Base-by-base conservation (phyloP, 805 yeast species). In the Metschnikowia colocasiae region DNA sequence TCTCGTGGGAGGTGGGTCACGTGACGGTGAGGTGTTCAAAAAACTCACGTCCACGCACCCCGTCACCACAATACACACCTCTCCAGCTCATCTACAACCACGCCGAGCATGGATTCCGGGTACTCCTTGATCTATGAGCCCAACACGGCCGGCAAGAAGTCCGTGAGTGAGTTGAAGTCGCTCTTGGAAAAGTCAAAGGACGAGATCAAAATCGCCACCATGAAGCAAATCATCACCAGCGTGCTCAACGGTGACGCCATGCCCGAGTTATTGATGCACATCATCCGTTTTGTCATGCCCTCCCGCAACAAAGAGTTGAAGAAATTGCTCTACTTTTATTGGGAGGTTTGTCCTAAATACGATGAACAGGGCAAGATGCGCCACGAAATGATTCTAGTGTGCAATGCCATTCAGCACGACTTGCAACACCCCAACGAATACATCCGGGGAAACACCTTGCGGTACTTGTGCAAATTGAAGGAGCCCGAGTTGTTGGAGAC, bases 361-460 rank as follows among this genome's bases (percentile, higher is more conserved):
- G 95, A 89, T 58, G 74, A 77, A 31, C 85, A 85, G 45, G 98
- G 98, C 3, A 89, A 88, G 66, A 80, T 95, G 76, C 88, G 88
- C 71, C 98, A 92, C 67, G 99, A 94, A 72, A 94, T 94, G 98
- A 92, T 95, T 68, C 80, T 94, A 54, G 98, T 92, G 43, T 94
- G 98, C 74, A 95, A 95, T 67, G 97, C 98, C 45, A 89, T 94
- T 61, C 95, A 94, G 68, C 91, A 90, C 67, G 99, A 94, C 65
- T 79, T 94, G 59, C 97, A 91, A 70, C 99, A 95, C 70, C 97
- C 99, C 43, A 94, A 94, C 74, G 99, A 94, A 69, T 94, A 85
- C 64, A 85, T 94, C 55, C 82, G 98, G 61, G 99, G 99, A 57
- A 89, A 89, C 60, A 92, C 98, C 8, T 76, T 94, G 67, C 82